Base-by-base conservation (phyloP, 306 rosid genomes). In the Crataegus laevigata region DNA sequence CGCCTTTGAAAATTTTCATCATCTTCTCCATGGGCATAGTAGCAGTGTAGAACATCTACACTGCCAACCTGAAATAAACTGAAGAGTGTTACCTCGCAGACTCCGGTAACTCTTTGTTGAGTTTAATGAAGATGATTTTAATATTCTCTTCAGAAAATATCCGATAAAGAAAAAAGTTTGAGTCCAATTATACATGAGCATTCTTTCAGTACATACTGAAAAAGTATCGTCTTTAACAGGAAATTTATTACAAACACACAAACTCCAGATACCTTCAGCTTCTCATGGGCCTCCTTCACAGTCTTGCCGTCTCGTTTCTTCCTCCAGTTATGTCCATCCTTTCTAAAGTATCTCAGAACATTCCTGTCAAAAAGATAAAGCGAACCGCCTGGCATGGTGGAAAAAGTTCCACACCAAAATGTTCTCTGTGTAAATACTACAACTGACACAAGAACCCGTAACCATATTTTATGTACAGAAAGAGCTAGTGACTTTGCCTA, bases 1-100 rank as follows among this genome's bases (percentile, higher is more conserved):
- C 98, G 96, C 82, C 98, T 89, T 75, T 93, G 98, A 79, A 93
- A 93, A 77, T 66, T 89, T 82, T 91, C 98, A 76, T 91, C 88
- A 59, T 93, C 96, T 86, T 93, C 98, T 69, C 98, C 98, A 82
- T 93, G 98, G 57, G 98, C 98, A 79, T 93, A 93, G 85, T 93
- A 93, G 86, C 98, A 93, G 72, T 93, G 96, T 70, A 93, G 77
- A 68, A 82, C 93, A 83, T 93, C 98, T 82, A 93, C 86, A 73
- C 98, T 91, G 77, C 96, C 98, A 76, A 86, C 98, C 98, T 93
- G 87, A 76, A 87, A 83, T 73, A 80, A 81, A 85, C 78, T 80
- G 78, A 82, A 82, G 76, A 22, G 67, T 66, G 82, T 80, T 58
- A 84, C 74, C 72, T 43, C 75, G 54, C 68, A 81, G 52, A 75